Evolutionary conservation across 2,329 filamentous ascomycete species (phyloP).

Genomic region (Chaetomium sp.): DNA sequence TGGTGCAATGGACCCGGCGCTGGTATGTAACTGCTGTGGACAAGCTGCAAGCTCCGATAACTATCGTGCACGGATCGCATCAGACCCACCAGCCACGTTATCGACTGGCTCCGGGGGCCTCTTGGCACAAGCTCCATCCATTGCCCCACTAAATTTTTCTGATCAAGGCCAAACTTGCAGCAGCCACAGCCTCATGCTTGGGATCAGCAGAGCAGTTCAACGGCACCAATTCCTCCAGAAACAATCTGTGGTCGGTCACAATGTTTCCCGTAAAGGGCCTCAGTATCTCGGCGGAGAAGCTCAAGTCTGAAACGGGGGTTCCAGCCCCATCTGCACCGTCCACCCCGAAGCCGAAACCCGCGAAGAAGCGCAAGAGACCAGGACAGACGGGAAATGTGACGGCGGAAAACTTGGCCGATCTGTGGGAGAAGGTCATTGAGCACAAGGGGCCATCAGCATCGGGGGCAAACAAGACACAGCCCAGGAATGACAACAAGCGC

Average conservation of each 20-base stretch:
- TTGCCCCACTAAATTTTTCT: conserved; percentile 16
- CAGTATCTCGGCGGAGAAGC: conserved; percentile 72
- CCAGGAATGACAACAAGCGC: conserved; percentile 29
- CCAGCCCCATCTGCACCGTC: conserved; percentile 30
- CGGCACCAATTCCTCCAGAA: conserved; percentile 8
- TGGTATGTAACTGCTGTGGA: too few relatives aligned
- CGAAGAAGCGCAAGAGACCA: conserved; percentile 60
- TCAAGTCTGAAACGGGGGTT: conserved; percentile 67
- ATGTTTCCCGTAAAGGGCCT: conserved; percentile 97
- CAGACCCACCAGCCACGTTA: neutral
- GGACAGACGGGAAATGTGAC: conserved; percentile 55
- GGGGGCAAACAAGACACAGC: conserved; percentile 24
- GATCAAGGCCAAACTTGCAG: neutral
- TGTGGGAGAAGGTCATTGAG: conserved; percentile 81
- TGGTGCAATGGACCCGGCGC: too few relatives aligned
- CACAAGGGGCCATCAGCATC: conserved; percentile 39
- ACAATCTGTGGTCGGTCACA: conserved; percentile 7
- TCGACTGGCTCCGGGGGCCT: neutral
- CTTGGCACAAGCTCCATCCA: neutral
- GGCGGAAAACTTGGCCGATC: conserved; percentile 69
- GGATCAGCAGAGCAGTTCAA: neutral
- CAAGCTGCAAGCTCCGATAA: too few relatives aligned
- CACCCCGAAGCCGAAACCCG: conserved; percentile 23
- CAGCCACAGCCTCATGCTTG: neutral
- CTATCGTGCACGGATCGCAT: neutral